Evolutionary conservation across 176 grass and related monocot species (phyloP), one percentile per base, ranked within the genome.

Genomic region (Carex pumila): DNA sequence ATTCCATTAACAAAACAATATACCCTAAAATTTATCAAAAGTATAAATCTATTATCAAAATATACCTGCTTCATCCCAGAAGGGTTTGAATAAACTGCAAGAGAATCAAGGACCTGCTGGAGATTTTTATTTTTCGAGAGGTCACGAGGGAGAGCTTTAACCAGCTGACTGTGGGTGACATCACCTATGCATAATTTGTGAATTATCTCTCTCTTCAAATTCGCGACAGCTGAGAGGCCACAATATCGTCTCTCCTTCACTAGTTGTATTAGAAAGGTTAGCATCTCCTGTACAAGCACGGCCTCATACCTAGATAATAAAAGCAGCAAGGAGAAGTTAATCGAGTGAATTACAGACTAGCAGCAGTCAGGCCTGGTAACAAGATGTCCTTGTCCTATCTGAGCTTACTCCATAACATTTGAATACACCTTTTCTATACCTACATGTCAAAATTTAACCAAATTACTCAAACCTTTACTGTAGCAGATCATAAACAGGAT

Each of bases 11-110:
- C 43, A 79, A 62, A 63, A 62, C 41, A 49, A 34, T 45, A 81
- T 60, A 43, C 13, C 21, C 25, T 3, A 34, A 77, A 36, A 81
- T 36, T 65, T 64, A 21, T 81, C 54, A 64, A 49, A 81, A 62
- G 30, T 19, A 61, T 59, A 61, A 78, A 37, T 80, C 58, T 61
- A 62, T 41, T 37, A 60, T 62, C 34, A 81, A 17, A 82, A 30
- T 29, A 30, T 89, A 99, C 97, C 97, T 99, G 97, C 77, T 96
- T 99, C 97, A 99, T 94, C 80, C 97, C 93, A 84, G 90, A 92
- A 86, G 97, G 97, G 87, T 92, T 94, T 79, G 97, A 96, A 91
- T 94, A 99, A 78, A 90, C 67, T 77, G 97, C 91, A 31, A 99
- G 81, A 14, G 80, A 89, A 91, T 99, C 90, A 60, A 99, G 74